Evolutionary conservation across 1,284 basidiomycete species (phyloP), one percentile per base, ranked within the genome.

Genomic region (Waitea zeae): DNA sequence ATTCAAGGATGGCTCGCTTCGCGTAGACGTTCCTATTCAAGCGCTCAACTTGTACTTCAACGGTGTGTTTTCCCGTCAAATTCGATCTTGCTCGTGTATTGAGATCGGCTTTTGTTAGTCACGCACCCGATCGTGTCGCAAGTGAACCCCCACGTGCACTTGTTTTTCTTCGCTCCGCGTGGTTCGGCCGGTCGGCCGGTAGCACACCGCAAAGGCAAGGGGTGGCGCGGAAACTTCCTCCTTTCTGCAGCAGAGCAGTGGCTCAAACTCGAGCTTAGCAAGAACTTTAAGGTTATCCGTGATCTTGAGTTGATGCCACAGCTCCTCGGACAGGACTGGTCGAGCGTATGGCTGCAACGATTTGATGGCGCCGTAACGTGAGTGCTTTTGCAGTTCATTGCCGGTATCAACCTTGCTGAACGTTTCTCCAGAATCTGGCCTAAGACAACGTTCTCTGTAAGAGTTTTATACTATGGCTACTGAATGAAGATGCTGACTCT

Each of bases 151-250:
- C 95, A 98, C 52, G 88, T 98, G 9, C 93, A 97, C 53, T 47
- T 97, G n/a, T 98, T 98, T 60, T 93, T 95, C 59, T 97, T 96
- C 48, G 88, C 88, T 1, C 83, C 89, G 19, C 68, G 87, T 45
- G 93, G 93, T 3, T 88, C 89, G 0, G 88, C 92, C 3, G 93
- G 93, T 18, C 79, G 79, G 46, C 92, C 92, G 0, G 92, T 96
- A 1, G 84, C 86, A 4, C 88, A 92, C 53, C 66, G 86, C 12
- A 87, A 82, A 50, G 87, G 87, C 37, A 92, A 88, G 71, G 90
- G 89, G 2, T 95, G 90, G 90, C 64, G 90, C 49, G 95, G 95
- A 20, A 97, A 96, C 20, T 99, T 95, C 56, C 52, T 97, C 15
- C 61, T 99, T 3, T 88, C 86, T 3, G 88, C 89, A 0, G 75